Evolutionary conservation across 225 moss, liverwort and hornwort species (phyloP).

Genomic region (Thuidium tamariscinum): DNA sequence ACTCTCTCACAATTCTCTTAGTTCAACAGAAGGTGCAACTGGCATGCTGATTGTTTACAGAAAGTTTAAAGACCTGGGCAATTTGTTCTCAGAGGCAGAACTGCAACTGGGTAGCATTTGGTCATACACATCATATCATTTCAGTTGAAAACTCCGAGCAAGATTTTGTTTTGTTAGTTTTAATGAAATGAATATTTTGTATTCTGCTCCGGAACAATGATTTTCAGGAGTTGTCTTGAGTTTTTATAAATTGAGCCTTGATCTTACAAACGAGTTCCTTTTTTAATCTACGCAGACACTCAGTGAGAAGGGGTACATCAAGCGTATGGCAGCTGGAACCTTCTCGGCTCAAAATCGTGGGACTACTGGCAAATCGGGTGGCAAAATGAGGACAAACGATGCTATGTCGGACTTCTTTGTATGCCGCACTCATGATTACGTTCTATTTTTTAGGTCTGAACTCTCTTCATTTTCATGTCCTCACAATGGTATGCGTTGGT

Average conservation of each 20-base stretch:
- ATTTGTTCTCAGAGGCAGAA: neutral
- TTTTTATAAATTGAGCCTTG: neutral
- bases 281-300: constrained; percentile 35
- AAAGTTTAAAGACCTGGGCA: neutral
- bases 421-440: constrained; percentile 87
- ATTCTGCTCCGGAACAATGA: neutral
- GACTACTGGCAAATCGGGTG: constrained; percentile 87
- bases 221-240: neutral
- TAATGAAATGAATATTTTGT: no score
- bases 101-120: neutral
- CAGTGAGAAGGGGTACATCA: constrained; percentile 95
- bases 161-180: neutral
- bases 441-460: constrained; percentile 76
- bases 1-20: neutral
- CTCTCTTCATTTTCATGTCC: neutral
- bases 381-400: constrained; percentile 87
- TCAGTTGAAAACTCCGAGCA: neutral
- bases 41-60: neutral
- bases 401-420: constrained; percentile 88
- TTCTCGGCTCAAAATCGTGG: constrained; percentile 93
- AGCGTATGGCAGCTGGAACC: constrained; percentile 92
- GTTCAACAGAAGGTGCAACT: neutral
- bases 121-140: neutral
- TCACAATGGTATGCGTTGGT: neutral
- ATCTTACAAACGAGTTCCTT: neutral